Base-by-base conservation (phyloP, 176 grass and related monocot species). In the Musa beccarii region DNA sequence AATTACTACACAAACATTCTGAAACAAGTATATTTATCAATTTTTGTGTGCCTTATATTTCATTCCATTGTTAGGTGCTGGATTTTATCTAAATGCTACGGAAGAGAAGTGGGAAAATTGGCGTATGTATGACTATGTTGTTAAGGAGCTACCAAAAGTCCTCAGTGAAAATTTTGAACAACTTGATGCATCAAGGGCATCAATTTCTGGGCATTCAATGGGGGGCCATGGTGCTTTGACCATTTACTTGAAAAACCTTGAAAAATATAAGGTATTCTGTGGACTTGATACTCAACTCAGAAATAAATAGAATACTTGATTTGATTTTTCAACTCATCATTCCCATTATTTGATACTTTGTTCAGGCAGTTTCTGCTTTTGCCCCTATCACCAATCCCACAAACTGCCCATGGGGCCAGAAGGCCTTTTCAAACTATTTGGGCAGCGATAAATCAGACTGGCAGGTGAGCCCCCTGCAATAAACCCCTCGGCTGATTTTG, bases 171-270 rank as follows among this genome's bases (percentile, higher is more conserved):
- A 92, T 81, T 99, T 95, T 81, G 86, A 89, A 78, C 89, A 92
- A 71, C 90, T 99, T 21, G 84, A 94, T 70, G 89, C 85, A 13
- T 82, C 88, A 65, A 73, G 53, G 6, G 86, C 91, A 69, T 99
- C 96, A 24, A 92, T 99, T 88, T 99, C 79, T 80, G 96, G 96
- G 66, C 96, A 99, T 71, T 99, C 95, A 70, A 99, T 99, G 96
- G 96, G 96, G 63, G 96, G 96, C 1, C 96, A 99, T 26, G 91
- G 96, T 78, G 96, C 96, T 2, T 67, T 99, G 63, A 92, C 84
- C 59, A 85, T 99, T 77, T 95, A 88, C 83, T 84, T 99, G 81
- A 99, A 95, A 84, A 95, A 99, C 63, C 88, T 50, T 76, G 91
- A 86, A 68, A 92, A 99, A 83, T 99, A 89, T 82, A 99, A 99